Conservation (phyloP, 176 grass and related monocot species). For the Oryza officinalis region DNA sequence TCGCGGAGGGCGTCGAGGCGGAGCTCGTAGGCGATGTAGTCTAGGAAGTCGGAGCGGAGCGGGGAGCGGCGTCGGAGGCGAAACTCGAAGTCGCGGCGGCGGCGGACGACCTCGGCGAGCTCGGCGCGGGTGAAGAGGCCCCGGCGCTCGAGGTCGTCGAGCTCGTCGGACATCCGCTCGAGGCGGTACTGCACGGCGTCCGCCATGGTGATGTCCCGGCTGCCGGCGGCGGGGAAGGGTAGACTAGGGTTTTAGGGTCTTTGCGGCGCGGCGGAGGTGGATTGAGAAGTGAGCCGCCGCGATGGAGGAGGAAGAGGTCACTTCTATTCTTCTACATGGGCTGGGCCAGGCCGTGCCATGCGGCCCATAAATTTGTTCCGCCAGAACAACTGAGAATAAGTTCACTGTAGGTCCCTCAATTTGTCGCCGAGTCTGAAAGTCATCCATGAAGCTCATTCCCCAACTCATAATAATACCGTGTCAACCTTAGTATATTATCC, state of each 20-base stretch:
- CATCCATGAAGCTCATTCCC: too few species aligned
- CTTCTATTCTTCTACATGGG: too few species aligned
- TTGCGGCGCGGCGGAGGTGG: not conserved
- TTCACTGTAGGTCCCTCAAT: too few species aligned
- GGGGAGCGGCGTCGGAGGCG: slow-evolving; percentile 81
- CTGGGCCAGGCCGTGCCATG: too few species aligned
- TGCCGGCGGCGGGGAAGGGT: not conserved
- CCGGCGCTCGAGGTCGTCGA: slow-evolving; percentile 74
- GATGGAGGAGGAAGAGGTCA: too few species aligned
- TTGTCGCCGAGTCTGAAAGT: too few species aligned
- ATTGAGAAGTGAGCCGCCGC: not conserved
- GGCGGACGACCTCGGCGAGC: slow-evolving; percentile 67
- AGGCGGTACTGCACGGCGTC: slow-evolving; percentile 84
- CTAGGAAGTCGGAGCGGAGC: slow-evolving; percentile 62
- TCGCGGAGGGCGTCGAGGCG: slow-evolving; percentile 64
- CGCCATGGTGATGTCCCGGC: slow-evolving; percentile 47
- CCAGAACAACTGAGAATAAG: too few species aligned
- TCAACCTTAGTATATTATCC: too few species aligned
- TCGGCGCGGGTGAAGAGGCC: slow-evolving; percentile 85
- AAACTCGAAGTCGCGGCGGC: slow-evolving; percentile 86
- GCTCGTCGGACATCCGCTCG: slow-evolving; percentile 84
- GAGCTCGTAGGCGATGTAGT: slow-evolving; percentile 78
- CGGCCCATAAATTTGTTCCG: too few species aligned
- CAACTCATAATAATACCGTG: too few species aligned
- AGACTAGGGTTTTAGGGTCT: slow-evolving; percentile 27